A percentile compares a stretch with the other conserved stretches of the same genome.
Conservation (phyloP, 2,329 filamentous ascomycete genomes). For the Ophiocordyceps unilateralis region DNA sequence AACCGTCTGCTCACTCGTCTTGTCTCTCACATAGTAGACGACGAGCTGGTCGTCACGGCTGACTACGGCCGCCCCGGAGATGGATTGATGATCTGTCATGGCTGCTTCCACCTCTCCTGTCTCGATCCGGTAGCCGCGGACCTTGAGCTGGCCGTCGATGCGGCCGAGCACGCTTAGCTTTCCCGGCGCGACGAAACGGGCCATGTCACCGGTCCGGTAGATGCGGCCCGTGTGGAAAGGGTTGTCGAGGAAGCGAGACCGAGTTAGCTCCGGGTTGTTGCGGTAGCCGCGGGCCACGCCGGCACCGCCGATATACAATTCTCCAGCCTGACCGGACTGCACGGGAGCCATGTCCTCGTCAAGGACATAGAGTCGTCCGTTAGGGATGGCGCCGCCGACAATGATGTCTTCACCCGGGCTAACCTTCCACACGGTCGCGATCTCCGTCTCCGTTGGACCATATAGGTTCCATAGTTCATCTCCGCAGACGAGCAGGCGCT, state of each 20-base stretch:
- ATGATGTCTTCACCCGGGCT: constrained; percentile 4
- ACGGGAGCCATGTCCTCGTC: constrained; percentile 15
- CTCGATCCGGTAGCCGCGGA: constrained; percentile 8
- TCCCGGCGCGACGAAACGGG: constrained; percentile 3
- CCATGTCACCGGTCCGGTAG: constrained; percentile 8
- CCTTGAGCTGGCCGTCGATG: constrained; percentile 8
- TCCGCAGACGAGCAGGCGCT: constrained; percentile 3
- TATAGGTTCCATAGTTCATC: constrained; percentile 10
- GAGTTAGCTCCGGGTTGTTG: constrained; percentile 4
- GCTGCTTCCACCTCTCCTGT: constrained; percentile 7
- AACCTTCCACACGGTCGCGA: constrained; percentile 8
- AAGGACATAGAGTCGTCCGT: constrained; percentile 21
- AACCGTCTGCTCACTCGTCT: too few species aligned
- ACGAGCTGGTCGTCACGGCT: constrained; percentile 3
- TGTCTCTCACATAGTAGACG: constrained; percentile 4
- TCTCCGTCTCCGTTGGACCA: constrained; percentile 12
- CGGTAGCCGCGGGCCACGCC: constrained; percentile 9
- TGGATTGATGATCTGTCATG: constrained; percentile 2
- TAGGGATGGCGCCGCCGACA: constrained; percentile 6
- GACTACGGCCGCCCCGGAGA: constrained; percentile 4
- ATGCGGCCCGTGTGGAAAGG: constrained; percentile 4
- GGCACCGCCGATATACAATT: constrained; percentile 15
- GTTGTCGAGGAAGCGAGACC: constrained; percentile 2
- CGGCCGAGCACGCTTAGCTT: constrained; percentile 6
- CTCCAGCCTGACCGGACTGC: constrained; percentile 17